Conservation (phyloP, 106 monocot genomes). For the Chionographis japonica region DNA sequence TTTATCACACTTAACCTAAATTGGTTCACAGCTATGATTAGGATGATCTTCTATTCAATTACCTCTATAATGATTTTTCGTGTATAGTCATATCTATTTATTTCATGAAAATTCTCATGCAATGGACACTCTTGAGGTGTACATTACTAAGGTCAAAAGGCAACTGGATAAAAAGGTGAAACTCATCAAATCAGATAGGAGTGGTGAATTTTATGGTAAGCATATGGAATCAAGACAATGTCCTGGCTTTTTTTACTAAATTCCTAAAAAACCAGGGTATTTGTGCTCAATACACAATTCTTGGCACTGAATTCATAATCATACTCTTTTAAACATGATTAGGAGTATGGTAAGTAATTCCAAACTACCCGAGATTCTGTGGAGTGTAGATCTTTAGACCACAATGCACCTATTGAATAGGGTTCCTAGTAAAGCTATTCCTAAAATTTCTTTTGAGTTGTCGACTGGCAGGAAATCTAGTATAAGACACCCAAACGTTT, state of each 20-base stretch:
- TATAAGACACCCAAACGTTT: constrained; percentile 12
- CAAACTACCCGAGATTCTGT: neutral
- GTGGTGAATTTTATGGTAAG: constrained; percentile 8
- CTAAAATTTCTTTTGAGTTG: neutral
- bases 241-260: neutral
- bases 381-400: neutral
- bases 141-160: constrained; percentile 13
- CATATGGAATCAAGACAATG: neutral
- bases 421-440: neutral
- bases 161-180: constrained; percentile 7
- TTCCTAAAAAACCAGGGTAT: neutral
- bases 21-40: too few relatives aligned
- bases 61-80: constrained; percentile 16
- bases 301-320: neutral
- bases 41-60: too few relatives aligned
- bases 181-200: constrained; percentile 3
- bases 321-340: constrained; percentile 6
- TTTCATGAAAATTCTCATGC: constrained; percentile 5
- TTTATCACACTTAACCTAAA: too few relatives aligned
- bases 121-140: neutral
- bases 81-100: constrained; percentile 4
- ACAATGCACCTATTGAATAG: neutral
- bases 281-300: constrained; percentile 3
- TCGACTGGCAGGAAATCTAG: constrained; percentile 17
- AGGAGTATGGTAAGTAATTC: neutral